Conservation (phyloP, 2,329 filamentous ascomycete species). For the Cadophora gregata region DNA sequence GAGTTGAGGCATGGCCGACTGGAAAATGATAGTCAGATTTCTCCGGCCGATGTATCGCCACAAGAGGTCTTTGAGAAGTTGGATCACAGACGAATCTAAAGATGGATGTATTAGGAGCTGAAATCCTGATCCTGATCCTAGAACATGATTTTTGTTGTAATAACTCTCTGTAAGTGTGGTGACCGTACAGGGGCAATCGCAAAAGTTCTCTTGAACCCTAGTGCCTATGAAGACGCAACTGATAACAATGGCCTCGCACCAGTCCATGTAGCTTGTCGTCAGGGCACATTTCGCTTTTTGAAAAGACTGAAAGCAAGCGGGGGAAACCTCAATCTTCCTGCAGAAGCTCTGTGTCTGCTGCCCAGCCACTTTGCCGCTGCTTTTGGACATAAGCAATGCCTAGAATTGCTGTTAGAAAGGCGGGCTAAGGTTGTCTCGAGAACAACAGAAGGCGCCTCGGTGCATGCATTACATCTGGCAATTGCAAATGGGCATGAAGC, state of each 20-base stretch:
- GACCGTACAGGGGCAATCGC: conserved; percentile 2
- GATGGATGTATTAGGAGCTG: no score
- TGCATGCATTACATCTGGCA: background rate
- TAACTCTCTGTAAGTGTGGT: background rate
- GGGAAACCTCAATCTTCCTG: background rate
- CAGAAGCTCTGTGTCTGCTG: background rate
- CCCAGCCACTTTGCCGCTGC: background rate
- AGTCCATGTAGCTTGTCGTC: conserved; percentile 3
- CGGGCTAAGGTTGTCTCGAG: background rate
- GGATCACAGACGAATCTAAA: no score
- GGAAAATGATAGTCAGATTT: no score
- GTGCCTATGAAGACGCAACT: background rate
- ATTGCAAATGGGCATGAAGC: conserved; percentile 3
- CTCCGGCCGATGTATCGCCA: no score
- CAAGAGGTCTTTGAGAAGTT: no score
- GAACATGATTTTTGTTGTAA: background rate
- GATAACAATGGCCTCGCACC: conserved; percentile 1
- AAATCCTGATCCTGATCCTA: no score
- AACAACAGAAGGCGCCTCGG: background rate
- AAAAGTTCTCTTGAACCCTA: background rate
- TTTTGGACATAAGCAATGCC: conserved; percentile 2
- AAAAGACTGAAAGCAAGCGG: background rate
- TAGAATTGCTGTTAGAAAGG: background rate
- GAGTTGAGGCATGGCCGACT: no score
- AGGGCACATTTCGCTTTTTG: background rate